A percentile compares a stretch with the other conserved stretches of the same genome.
phyloP scores from a whole-genome alignment of 2,329 filamentous ascomycete genomes.

The Polytolypa hystricis region DNA sequence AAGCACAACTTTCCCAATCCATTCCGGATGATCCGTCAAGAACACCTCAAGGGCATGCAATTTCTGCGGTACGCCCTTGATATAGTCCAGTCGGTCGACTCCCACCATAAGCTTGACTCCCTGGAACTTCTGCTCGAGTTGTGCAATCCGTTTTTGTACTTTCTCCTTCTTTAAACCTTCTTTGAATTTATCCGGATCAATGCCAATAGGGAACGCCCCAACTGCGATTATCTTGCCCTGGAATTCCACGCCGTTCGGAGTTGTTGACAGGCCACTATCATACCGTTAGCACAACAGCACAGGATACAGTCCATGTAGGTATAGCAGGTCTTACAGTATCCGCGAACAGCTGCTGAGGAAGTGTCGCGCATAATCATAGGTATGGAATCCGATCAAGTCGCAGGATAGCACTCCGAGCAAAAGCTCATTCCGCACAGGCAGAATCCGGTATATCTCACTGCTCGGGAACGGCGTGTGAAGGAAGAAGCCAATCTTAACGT shows the following conservation, averaged over 20 bases:
- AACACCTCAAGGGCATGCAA: slow-evolving; percentile 94
- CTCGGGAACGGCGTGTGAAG: slow-evolving; percentile 94
- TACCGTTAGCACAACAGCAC: not conserved
- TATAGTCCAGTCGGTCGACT: slow-evolving; percentile 94
- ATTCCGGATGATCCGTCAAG: slow-evolving; percentile 90
- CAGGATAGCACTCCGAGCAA: slow-evolving; percentile 81
- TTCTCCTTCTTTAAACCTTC: slow-evolving; percentile 76
- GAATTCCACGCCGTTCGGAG: slow-evolving; percentile 87
- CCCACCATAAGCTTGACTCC: slow-evolving; percentile 94
- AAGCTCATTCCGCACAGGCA: slow-evolving; percentile 83
- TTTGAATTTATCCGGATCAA: slow-evolving; percentile 92
- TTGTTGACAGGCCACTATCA: slow-evolving; percentile 48
- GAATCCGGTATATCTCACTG: slow-evolving; percentile 90
- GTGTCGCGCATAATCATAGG: slow-evolving; percentile 96
- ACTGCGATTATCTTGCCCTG: slow-evolving; percentile 80
- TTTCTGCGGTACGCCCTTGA: slow-evolving; percentile 97
- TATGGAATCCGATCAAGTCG: slow-evolving; percentile 95
- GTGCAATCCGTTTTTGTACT: slow-evolving; percentile 77
- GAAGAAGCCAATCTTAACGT: slow-evolving; percentile 97
- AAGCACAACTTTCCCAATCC: slow-evolving; percentile 93
- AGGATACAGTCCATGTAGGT: slow-evolving; percentile 2
- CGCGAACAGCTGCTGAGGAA: slow-evolving; percentile 95
- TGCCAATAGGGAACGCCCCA: slow-evolving; percentile 93
- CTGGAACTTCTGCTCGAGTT: slow-evolving; percentile 80
- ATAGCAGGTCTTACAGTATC: slow-evolving; percentile 52